A percentile compares a stretch with the other conserved stretches of the same genome.
Evolutionary conservation across 2,329 filamentous ascomycete species (phyloP).

Genomic region (Botrytis fragariae): DNA sequence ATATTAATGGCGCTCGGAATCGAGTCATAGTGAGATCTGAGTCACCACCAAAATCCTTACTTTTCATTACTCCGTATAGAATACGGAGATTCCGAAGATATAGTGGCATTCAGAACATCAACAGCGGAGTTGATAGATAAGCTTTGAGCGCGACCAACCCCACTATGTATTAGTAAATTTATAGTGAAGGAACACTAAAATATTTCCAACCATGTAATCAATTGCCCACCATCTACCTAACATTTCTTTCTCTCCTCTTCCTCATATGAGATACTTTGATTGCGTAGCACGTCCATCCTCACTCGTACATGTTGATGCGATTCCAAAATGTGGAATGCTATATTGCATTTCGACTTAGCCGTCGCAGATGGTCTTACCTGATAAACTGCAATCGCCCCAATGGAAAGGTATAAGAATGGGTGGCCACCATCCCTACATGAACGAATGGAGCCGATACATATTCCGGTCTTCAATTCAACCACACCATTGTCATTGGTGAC

Average conservation of each 20-base stretch:
- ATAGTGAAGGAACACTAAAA: neutral
- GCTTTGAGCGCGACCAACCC: neutral
- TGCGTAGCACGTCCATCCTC: neutral
- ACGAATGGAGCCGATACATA: neutral
- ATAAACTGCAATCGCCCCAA: neutral
- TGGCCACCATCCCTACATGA: neutral
- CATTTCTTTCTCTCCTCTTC: neutral
- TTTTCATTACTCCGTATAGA: neutral
- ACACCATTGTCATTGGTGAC: neutral
- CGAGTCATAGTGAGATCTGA: constrained; percentile 2
- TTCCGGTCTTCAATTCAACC: neutral
- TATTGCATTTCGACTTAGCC: neutral
- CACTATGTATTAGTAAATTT: neutral
- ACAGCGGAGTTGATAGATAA: neutral
- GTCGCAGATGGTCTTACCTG: neutral
- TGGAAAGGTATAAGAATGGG: neutral
- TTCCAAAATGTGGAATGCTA: neutral
- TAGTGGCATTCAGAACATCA: neutral
- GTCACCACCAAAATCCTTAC: neutral
- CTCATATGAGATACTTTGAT: neutral
- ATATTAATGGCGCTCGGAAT: neutral
- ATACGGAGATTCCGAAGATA: neutral
- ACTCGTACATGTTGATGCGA: neutral
- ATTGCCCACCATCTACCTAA: no score
- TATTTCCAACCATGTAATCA: neutral